phyloP scores from a whole-genome alignment of 306 rosid species.

The Cicer arietinum region DNA sequence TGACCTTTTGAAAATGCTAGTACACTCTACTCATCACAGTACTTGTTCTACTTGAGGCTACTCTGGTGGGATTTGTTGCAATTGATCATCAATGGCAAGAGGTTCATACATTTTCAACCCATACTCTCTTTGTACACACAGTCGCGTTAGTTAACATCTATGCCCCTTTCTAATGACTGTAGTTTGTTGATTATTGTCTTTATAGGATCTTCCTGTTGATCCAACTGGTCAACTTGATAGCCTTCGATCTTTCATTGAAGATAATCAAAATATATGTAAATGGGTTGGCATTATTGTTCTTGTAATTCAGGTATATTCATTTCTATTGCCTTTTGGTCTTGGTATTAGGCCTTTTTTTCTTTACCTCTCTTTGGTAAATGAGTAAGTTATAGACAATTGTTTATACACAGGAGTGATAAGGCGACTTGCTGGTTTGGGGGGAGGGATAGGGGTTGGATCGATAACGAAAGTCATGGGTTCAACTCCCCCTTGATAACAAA shows the following conservation, averaged over 20 bases:
- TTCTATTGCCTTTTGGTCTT: conserved; percentile 33
- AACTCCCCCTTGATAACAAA: not conserved
- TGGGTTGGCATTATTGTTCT: conserved; percentile 81
- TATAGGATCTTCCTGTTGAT: conserved; percentile 86
- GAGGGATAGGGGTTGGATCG: not conserved
- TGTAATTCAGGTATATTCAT: conserved; percentile 68
- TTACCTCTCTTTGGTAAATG: conserved; percentile 13
- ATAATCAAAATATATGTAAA: conserved; percentile 69
- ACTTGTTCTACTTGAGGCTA: conserved; percentile 68
- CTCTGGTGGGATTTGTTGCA: conserved; percentile 79
- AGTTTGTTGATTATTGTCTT: conserved; percentile 40
- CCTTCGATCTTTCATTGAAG: conserved; percentile 70
- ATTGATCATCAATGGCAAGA: conserved; percentile 83
- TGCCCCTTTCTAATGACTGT: conserved; percentile 31
- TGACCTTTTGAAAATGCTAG: conserved; percentile 62
- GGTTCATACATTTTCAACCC: conserved; percentile 45
- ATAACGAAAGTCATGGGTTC: not conserved
- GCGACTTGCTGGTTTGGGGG: not conserved
- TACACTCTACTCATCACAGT: conserved; percentile 65
- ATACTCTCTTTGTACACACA: not conserved
- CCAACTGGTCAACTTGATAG: conserved; percentile 80
- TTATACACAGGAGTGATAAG: not conserved
- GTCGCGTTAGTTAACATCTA: conserved; percentile 26
- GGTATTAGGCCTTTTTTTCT: conserved; percentile 29
- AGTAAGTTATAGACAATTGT: conserved; percentile 16